Base-by-base conservation (phyloP, 164 flowering plant genomes). In the Macadamia tetraphylla region DNA sequence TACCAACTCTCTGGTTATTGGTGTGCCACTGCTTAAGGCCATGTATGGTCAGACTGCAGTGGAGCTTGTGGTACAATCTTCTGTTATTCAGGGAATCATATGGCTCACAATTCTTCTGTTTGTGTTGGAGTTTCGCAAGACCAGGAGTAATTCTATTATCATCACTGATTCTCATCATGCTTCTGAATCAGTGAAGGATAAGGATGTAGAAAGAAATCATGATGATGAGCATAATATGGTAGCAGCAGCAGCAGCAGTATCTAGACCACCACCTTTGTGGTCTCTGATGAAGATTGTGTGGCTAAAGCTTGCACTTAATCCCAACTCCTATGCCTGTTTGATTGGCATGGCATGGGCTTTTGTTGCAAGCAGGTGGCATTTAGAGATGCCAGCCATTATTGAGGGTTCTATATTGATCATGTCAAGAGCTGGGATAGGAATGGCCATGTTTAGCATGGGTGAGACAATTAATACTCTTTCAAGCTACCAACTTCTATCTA, bases 391-490 rank as follows among this genome's bases (percentile, higher is more conserved):
- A n/a, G 76, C 77, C 61, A 79, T 90, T 63, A 52, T 90, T 70
- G 90, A 90, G 43, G 87, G 83, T 14, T 88, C 86, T 1, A 58
- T 90, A 35, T 66, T 78, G 64, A 78, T 90, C 44, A 77, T 90
- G 87, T 83, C 96, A 52, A 86, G 42, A 70, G 90, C 91, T n/a
- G 93, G 93, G 35, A 76, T 81, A 7, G 96, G 96, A 60, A 85
- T 85, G 52, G 88, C 96, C 68, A 89, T 89, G 92, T 90, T 90
- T 72, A 87, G 81, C 65, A 83, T 90, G 88, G 96, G 96, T 90
- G 65, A 73, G 85, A 32, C 5, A 29, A 40, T 23, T 12, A 13
- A 15, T 35, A 35, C 40, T 70, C 32, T 9, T 9, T 30, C 29
- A 55, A 7, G 23, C 23, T 23, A 23, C 23, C 23, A 2, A 35